These are phyloP conservation scores for Zygoascus bituminiphila DNA, from an alignment of 805 yeast genomes.

Conservation along the genomic window DNA sequence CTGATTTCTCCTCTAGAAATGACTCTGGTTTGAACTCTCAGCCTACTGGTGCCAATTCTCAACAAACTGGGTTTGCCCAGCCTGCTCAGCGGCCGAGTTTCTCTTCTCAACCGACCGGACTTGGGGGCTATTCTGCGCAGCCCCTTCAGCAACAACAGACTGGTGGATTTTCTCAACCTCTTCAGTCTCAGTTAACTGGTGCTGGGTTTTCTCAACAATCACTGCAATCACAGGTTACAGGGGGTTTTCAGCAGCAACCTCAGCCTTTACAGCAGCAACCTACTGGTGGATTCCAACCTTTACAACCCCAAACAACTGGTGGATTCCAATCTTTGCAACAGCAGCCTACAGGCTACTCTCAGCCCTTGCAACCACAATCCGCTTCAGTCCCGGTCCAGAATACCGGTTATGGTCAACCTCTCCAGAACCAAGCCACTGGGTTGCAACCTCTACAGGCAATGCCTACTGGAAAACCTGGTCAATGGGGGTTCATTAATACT, in stretches of 20 bases:
- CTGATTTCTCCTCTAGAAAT: constrained; percentile 14
- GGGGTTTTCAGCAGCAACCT: constrained; percentile 10
- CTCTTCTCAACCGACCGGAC: constrained; percentile 17
- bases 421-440: constrained; percentile 30
- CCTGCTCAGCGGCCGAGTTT: constrained; percentile 13
- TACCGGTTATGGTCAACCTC: constrained; percentile 23
- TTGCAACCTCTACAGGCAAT: constrained; percentile 31
- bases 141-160: constrained; percentile 20
- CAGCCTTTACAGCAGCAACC: constrained; percentile 18
- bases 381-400: constrained; percentile 21
- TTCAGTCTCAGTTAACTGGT: constrained; percentile 29
- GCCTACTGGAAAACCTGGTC: constrained; percentile 62
- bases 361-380: constrained; percentile 4
- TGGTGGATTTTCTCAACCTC: constrained; percentile 18
- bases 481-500: constrained; percentile 68
- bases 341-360: constrained; percentile 16
- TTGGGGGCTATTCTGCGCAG: constrained; percentile 4
- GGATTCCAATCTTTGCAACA: constrained; percentile 27
- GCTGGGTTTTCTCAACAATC: neutral
- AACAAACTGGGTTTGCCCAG: neutral
- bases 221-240: constrained; percentile 19
- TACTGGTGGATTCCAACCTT: constrained; percentile 24
- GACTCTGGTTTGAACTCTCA: constrained; percentile 7
- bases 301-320: constrained; percentile 32
- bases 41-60: constrained; percentile 11